phyloP scores from a whole-genome alignment of 176 grass and related monocot genomes.

The Elymus sibiricus region DNA sequence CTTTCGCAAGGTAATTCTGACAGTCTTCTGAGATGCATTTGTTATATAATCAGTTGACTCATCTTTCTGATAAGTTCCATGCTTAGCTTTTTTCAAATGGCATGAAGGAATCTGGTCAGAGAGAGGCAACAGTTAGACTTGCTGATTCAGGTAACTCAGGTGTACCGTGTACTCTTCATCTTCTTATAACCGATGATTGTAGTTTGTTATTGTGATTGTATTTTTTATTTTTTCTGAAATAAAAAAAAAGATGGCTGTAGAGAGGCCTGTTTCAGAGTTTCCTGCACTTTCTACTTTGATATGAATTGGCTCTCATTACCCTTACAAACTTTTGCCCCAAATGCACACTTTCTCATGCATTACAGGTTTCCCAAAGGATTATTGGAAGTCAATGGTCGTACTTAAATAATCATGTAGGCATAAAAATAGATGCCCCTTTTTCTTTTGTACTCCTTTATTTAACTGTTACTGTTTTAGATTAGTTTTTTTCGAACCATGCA shows the following conservation, averaged over 20 bases:
- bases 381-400: neutral
- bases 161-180: neutral
- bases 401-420: neutral
- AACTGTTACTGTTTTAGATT: neutral
- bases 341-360: neutral
- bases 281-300: neutral
- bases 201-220: neutral
- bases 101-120: slow-evolving; percentile 42
- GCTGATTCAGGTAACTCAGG: slow-evolving; percentile 17
- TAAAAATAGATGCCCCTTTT: neutral
- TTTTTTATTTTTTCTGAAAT: neutral
- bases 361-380: neutral
- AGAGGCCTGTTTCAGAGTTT: no score
- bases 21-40: neutral
- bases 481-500: no score
- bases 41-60: neutral
- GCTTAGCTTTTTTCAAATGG: neutral
- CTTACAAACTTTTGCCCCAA: neutral
- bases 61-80: slow-evolving; percentile 15
- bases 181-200: neutral
- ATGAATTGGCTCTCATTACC: neutral
- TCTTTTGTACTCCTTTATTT: neutral
- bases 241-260: neutral
- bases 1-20: slow-evolving; percentile 65
- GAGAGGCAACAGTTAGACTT: slow-evolving; percentile 74